These are phyloP conservation scores for Aspergillus uvarum DNA, from an alignment of 2,329 filamentous ascomycete species.

Conservation along the genomic window DNA sequence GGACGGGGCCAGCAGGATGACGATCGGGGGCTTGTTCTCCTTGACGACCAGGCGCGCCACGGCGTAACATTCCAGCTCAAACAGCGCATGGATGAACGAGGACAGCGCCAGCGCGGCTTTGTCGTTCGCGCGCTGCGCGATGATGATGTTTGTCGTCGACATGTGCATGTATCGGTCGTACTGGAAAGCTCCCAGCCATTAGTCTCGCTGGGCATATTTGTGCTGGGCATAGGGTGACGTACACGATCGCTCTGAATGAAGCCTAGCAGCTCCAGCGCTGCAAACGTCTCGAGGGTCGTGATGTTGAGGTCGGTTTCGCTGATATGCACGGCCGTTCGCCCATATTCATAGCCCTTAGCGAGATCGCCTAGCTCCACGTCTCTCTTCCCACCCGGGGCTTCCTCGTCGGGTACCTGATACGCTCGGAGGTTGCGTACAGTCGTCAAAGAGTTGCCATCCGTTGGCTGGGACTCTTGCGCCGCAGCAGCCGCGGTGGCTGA, in stretches of 20 bases:
- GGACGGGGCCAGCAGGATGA: conserved; percentile 76
- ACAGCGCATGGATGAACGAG: conserved; percentile 82
- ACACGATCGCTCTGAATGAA: conserved; percentile 76
- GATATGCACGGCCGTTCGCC: conserved; percentile 86
- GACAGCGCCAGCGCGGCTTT: conserved; percentile 82
- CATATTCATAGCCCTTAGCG: conserved; percentile 93
- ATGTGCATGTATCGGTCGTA: conserved; percentile 84
- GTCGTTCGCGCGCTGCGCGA: conserved; percentile 75
- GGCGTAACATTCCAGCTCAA: conserved; percentile 80
- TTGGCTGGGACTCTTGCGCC: conserved; percentile 34
- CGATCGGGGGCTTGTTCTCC: conserved; percentile 72
- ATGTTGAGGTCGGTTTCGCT: conserved; percentile 82
- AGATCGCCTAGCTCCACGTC: conserved; percentile 80
- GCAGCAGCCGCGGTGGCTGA: conserved; percentile 45
- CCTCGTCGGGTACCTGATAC: conserved; percentile 77
- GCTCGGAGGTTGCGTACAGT: conserved; percentile 73
- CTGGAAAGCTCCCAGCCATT: conserved; percentile 40
- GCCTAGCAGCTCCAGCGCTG: conserved; percentile 77
- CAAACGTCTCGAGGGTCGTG: conserved; percentile 77
- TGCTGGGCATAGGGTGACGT: conserved; percentile 21
- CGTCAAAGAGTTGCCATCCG: conserved; percentile 52
- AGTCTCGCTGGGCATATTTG: not conserved
- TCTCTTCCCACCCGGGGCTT: conserved; percentile 72
- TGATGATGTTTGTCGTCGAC: conserved; percentile 74
- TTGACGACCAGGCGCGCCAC: conserved; percentile 83